Percentiles rank a stretch among this genome's conserved stretches.
phyloP scores from a whole-genome alignment of 331 rosid genomes.

The Spiraea crenata region DNA sequence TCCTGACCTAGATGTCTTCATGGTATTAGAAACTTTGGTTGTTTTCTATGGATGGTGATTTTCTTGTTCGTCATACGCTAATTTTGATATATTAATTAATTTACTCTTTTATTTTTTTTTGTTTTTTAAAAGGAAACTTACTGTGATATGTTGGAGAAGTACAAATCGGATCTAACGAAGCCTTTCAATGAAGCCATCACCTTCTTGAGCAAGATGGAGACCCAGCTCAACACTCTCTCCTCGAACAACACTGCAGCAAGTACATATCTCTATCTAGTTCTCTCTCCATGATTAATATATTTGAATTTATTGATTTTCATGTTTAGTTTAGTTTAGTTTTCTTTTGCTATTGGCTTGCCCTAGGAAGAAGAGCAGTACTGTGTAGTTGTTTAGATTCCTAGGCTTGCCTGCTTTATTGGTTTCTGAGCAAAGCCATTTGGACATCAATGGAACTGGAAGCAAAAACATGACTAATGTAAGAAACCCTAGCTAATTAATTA shows the following conservation, averaged over 20 bases:
- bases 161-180: slow-evolving; percentile 56
- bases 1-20: slow-evolving; percentile 79
- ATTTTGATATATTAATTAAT: too few relatives aligned
- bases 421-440: too few relatives aligned
- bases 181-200: slow-evolving; percentile 62
- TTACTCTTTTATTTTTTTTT: not conserved
- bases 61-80: too few relatives aligned
- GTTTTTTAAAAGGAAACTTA: slow-evolving; percentile 46
- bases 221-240: slow-evolving; percentile 56
- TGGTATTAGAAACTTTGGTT: slow-evolving; percentile 35
- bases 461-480: too few relatives aligned
- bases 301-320: not conserved
- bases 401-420: too few relatives aligned
- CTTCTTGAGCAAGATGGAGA: slow-evolving; percentile 62
- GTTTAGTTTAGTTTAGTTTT: not conserved
- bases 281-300: not conserved
- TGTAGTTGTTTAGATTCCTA: too few relatives aligned
- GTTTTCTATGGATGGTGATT: too few relatives aligned
- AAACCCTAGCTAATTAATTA: too few relatives aligned
- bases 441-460: too few relatives aligned
- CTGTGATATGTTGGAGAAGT: slow-evolving; percentile 50
- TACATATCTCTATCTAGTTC: slow-evolving; percentile 15
- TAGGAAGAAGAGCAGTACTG: too few relatives aligned
- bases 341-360: not conserved
- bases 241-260: not conserved